Base-by-base conservation (phyloP, 495 filamentous ascomycete species). In the Neohortaea acidophila region DNA sequence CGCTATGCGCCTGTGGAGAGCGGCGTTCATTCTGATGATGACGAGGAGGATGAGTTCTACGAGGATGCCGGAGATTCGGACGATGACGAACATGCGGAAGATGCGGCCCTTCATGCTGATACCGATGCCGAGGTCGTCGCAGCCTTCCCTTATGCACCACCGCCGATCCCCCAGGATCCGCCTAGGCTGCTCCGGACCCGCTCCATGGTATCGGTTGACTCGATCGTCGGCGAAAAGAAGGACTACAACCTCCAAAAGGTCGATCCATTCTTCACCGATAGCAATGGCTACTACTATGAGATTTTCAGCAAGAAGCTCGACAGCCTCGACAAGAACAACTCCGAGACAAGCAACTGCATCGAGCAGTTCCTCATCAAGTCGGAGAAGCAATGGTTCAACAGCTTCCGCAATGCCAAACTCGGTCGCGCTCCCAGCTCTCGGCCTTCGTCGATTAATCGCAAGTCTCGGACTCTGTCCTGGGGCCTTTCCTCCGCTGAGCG, bases 261-360 rank as follows among this genome's bases (percentile, higher is more conserved):
- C 20, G 69, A 77, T 41, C 72, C 71, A 20, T 72, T 67, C 59
- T 79, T 79, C 57, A 75, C 67, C n/a, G 74, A 79, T 50, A 60
- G 63, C 9, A 67, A 59, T 17, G 70, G 70, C 10, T 47, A 65
- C 19, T 78, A 69, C 55, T 67, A 69, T 12, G 51, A 60, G 14
- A 55, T 57, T 21, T 79, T 77, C 41, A 62, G 70, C 30, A 64
- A 68, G 52, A 61, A 66, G 45, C 61, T 72, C 4, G 59, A 67
- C 1, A 45, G 51, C 10, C 56, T 77, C 10, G 65, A 65, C 17
- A 61, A 58, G 23, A 64, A 63, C 33, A 70, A 63, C 35, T 73
- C 70, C 1, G 58, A 66, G 35, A 58, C 44, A n/a, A 54, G 67
- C 10, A 52, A 76, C 14, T 75, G 72, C 53, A 75, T 77, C 43